Percentiles rank a stretch among this genome's conserved stretches.
Conservation (phyloP, 495 filamentous ascomycete genomes). For the Aspergillus heteromorphus region DNA sequence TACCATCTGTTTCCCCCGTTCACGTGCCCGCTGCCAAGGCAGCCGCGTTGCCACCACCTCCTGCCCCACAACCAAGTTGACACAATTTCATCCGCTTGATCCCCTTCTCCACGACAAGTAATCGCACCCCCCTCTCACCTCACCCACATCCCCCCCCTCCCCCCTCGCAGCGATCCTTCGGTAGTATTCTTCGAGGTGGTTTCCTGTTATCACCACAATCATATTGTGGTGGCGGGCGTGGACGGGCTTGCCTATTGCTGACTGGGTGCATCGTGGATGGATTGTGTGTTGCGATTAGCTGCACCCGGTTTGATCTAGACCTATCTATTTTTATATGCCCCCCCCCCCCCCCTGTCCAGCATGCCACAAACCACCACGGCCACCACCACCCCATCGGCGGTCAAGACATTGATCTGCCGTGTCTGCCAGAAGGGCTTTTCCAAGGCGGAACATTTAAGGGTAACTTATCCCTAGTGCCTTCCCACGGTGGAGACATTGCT, state of each 20-base stretch:
- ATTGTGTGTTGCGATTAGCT: background rate
- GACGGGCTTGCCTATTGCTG: background rate
- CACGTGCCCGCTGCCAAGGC: background rate
- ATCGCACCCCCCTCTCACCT: background rate
- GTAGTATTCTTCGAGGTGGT: background rate
- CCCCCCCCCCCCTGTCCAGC: background rate
- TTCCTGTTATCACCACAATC: background rate
- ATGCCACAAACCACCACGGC: slow-evolving; percentile 14
- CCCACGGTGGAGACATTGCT: slow-evolving; percentile 17
- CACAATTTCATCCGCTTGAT: background rate
- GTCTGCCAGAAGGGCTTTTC: slow-evolving; percentile 41
- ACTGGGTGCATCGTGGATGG: background rate
- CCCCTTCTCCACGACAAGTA: background rate
- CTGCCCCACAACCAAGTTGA: slow-evolving; percentile 1
- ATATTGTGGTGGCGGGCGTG: background rate
- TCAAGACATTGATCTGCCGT: slow-evolving; percentile 35
- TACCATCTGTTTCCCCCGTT: background rate
- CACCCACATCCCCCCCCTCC: background rate
- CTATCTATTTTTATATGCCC: background rate
- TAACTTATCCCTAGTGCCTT: slow-evolving; percentile 14
- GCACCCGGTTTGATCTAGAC: background rate
- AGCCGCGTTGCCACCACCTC: background rate
- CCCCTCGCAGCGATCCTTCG: background rate
- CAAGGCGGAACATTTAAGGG: slow-evolving; percentile 43
- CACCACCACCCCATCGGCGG: slow-evolving; percentile 12